Percentiles rank a stretch among this genome's conserved stretches.
Conservation (phyloP, 106 monocot species). For the Xerophyta viscosa region DNA sequence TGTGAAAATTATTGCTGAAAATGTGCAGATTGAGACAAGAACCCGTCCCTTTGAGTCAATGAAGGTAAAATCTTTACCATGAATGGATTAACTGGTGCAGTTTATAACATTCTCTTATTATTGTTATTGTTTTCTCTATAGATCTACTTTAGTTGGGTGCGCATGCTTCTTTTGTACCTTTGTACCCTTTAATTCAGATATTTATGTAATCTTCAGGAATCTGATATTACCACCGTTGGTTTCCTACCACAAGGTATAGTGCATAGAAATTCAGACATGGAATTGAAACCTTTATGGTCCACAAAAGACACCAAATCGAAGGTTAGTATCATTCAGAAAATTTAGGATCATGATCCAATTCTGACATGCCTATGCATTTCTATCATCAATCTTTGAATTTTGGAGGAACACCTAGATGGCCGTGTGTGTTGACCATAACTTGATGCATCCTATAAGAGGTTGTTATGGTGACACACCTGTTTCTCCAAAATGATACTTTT, state of each 20-base stretch:
- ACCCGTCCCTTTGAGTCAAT: slow-evolving; percentile 47
- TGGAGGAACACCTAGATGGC: neutral
- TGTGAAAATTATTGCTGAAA: neutral
- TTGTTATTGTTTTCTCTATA: neutral
- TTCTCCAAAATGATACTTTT: neutral
- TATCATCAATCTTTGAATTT: neutral
- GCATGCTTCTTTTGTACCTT: neutral
- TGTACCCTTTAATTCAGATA: neutral
- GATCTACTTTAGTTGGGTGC: neutral
- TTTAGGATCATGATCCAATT: too few species aligned
- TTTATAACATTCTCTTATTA: neutral
- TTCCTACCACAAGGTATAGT: slow-evolving; percentile 69
- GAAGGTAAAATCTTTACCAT: slow-evolving; percentile 28
- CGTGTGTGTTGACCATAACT: too few species aligned
- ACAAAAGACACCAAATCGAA: slow-evolving; percentile 24
- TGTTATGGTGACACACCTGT: too few species aligned
- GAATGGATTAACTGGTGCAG: neutral
- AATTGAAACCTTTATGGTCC: slow-evolving; percentile 62
- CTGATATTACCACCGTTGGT: slow-evolving; percentile 21
- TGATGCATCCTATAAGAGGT: neutral
- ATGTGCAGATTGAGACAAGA: slow-evolving; percentile 46
- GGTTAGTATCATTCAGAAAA: too few species aligned
- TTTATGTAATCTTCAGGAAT: slow-evolving; percentile 18
- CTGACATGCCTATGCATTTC: too few species aligned
- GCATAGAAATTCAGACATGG: slow-evolving; percentile 64